Evolutionary conservation across 352 stramenopile genomes (phyloP).

Genomic region (Globisporangium paddicum): DNA sequence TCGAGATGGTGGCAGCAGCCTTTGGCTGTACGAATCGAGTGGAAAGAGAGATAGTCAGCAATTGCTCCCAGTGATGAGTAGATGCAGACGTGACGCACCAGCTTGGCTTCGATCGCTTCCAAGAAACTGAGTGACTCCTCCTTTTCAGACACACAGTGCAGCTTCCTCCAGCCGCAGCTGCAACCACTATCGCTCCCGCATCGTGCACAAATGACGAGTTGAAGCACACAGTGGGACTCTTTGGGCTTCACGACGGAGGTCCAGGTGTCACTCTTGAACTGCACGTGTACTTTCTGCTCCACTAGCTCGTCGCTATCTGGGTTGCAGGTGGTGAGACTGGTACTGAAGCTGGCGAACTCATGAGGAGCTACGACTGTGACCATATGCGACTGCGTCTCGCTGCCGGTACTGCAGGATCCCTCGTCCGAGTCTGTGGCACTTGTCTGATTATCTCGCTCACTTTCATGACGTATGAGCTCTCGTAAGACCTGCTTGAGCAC

Average conservation of each 20-base stretch:
- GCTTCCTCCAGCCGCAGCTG: constrained; percentile 22
- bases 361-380: constrained; percentile 3
- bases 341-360: neutral
- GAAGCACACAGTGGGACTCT: constrained; percentile 4
- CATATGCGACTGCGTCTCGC: neutral
- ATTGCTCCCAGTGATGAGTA: neutral
- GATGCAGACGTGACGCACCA: constrained; percentile 14
- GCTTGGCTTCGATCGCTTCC: constrained; percentile 20
- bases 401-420: neutral
- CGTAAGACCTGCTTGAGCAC: constrained; percentile 30
- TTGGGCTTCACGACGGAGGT: neutral
- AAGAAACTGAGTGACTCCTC: constrained; percentile 26
- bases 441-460: neutral
- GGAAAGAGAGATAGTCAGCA: neutral
- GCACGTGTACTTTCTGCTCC: constrained; percentile 1
- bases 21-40: constrained; percentile 1
- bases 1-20: neutral
- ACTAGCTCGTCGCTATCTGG: neutral
- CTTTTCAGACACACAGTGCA: constrained; percentile 15
- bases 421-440: neutral
- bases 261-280: constrained; percentile 8
- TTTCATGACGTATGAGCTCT: constrained; percentile 1
- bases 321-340: neutral
- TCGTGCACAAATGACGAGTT: constrained; percentile 20
- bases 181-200: constrained; percentile 17